phyloP scores from a whole-genome alignment of 2,329 filamentous ascomycete species.

The Fusarium brevicatenulatum region DNA sequence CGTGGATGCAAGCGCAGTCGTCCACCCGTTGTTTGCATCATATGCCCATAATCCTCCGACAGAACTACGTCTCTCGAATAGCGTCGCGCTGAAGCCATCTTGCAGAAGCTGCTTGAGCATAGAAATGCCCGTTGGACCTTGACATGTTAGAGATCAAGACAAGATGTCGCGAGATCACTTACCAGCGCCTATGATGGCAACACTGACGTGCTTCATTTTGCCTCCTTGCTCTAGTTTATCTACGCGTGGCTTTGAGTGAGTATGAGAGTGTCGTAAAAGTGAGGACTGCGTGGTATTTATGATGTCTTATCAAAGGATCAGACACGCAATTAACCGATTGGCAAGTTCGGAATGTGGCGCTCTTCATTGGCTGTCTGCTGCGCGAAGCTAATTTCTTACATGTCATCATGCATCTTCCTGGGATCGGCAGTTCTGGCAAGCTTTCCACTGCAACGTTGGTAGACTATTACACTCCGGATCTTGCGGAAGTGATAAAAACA shows the following conservation, averaged over 20 bases:
- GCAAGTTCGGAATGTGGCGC: background rate
- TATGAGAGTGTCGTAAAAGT: rapidly evolving
- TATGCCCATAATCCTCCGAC: constrained; percentile 19
- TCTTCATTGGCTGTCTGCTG: background rate
- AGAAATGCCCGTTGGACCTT: constrained; percentile 22
- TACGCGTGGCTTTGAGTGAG: rapidly evolving
- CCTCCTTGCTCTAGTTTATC: rapidly evolving
- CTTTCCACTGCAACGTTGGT: background rate
- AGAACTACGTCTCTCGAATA: constrained; percentile 5
- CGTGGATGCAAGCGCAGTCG: background rate
- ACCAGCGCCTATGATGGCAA: constrained; percentile 9
- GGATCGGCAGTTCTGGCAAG: background rate
- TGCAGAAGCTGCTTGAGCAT: constrained; percentile 27
- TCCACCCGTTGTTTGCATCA: constrained; percentile 13
- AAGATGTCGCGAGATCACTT: rapidly evolving
- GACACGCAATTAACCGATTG: background rate
- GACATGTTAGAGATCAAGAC: rapidly evolving
- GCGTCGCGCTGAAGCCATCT: constrained; percentile 7
- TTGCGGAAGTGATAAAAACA: background rate
- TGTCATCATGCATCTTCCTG: background rate
- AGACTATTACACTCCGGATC: rapidly evolving
- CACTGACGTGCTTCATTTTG: background rate
- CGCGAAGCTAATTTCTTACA: background rate
- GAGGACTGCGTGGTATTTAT: background rate
- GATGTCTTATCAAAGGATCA: background rate